Percentiles rank a stretch among this genome's conserved stretches.
Conservation (phyloP, 2,329 filamentous ascomycete genomes). For the Coniochaeta prunicola region DNA sequence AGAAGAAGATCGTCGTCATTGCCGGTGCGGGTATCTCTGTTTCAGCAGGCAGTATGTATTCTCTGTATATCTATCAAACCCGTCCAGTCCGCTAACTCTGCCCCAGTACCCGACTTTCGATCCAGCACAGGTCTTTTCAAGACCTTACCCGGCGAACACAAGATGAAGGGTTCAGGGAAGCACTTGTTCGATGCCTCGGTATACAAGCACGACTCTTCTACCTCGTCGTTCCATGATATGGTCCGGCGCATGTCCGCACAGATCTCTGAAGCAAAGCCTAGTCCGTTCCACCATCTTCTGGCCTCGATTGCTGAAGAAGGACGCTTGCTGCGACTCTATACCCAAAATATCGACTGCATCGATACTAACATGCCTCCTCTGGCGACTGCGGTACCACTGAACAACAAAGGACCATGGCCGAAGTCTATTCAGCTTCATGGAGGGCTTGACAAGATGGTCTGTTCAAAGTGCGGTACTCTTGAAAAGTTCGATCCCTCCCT, state of each 20-base stretch:
- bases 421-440: conserved; percentile 90
- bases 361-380: conserved; percentile 79
- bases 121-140: conserved; percentile 86
- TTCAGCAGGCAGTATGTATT: conserved; percentile 74
- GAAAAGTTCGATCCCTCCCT: conserved; percentile 68
- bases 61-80: background rate
- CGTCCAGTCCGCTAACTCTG: conserved; percentile 10
- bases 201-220: conserved; percentile 85
- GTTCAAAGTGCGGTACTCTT: conserved; percentile 80
- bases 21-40: conserved; percentile 96
- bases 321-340: conserved; percentile 83
- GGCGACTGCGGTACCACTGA: conserved; percentile 72
- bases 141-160: conserved; percentile 77
- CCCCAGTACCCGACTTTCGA: conserved; percentile 83
- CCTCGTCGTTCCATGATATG: conserved; percentile 92
- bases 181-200: conserved; percentile 96
- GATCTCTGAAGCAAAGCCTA: conserved; percentile 71
- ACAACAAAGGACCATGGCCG: conserved; percentile 83
- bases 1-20: conserved; percentile 94
- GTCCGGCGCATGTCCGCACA: conserved; percentile 79
- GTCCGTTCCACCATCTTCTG: conserved; percentile 86
- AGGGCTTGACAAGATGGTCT: conserved; percentile 92
- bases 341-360: conserved; percentile 94
- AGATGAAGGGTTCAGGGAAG: conserved; percentile 88
- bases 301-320: conserved; percentile 84